phyloP scores from a whole-genome alignment of 2,329 filamentous ascomycete genomes.

The Fusarium subglutinans region DNA sequence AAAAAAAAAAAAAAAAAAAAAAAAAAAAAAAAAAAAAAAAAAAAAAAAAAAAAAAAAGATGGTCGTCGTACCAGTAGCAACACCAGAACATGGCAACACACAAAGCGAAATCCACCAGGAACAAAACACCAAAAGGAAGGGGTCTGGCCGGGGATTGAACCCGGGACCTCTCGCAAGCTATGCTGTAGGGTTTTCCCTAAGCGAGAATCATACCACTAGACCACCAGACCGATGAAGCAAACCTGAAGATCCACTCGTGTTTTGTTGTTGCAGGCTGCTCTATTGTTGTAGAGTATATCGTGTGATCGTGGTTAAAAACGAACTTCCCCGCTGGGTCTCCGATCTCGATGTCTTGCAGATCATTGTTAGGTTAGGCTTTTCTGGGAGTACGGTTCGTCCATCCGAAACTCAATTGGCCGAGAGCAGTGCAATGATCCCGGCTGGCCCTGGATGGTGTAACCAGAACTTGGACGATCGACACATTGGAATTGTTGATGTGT shows the following conservation, averaged over 20 bases:
- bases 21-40: background rate
- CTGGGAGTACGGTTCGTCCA: background rate
- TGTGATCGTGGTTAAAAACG: rapidly evolving
- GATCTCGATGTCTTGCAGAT: constrained; percentile 21
- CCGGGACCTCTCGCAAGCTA: constrained; percentile 56
- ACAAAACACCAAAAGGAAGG: constrained; percentile 39
- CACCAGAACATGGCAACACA: background rate
- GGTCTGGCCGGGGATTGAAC: constrained; percentile 59
- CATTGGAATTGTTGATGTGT: background rate
- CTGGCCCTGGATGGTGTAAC: background rate
- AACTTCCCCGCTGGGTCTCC: background rate
- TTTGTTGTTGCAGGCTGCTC: background rate
- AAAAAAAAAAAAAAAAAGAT: background rate
- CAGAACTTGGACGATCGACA: background rate
- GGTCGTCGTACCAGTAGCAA: background rate
- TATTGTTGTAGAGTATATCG: background rate
- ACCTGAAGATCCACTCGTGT: constrained; percentile 12
- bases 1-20: background rate
- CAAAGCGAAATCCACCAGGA: background rate
- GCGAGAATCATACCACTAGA: constrained; percentile 78
- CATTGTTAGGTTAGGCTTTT: background rate
- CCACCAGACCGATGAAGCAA: constrained; percentile 55
- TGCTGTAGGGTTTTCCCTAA: constrained; percentile 63
- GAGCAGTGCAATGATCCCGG: background rate
- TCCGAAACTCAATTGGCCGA: background rate